A percentile compares a stretch with the other conserved stretches of the same genome.
Evolutionary conservation across 805 yeast species (phyloP).

Genomic region (Candida tibetensis): DNA sequence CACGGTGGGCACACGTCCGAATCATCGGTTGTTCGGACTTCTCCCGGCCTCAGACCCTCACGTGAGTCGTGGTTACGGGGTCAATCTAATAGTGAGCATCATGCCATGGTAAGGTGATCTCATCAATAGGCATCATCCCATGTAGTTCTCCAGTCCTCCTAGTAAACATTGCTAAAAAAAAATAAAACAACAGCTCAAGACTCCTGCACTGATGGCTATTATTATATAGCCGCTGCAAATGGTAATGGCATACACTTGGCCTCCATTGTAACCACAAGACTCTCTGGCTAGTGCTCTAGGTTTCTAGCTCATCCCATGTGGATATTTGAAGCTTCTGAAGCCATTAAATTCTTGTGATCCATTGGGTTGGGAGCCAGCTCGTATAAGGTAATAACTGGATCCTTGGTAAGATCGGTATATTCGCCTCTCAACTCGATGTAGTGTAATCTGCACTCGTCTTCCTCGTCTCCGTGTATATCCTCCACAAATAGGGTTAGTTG

Average conservation of each 20-base stretch:
- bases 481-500: conserved; percentile 67
- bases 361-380: conserved; percentile 93
- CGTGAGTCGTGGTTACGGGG: no score
- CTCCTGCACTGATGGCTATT: no score
- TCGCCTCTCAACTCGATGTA: conserved; percentile 82
- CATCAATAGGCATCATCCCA: no score
- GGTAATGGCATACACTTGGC: no score
- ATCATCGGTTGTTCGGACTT: conserved; percentile 13
- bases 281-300: neutral
- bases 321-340: conserved; percentile 3
- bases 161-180: no score
- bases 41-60: conserved; percentile 7
- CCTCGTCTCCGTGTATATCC: conserved; percentile 46
- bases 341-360: conserved; percentile 56
- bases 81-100: no score
- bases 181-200: no score
- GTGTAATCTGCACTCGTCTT: conserved; percentile 53
- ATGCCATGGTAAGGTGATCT: no score
- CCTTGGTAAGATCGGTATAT: conserved; percentile 50
- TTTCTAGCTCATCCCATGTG: neutral
- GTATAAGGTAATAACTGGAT: conserved; percentile 75
- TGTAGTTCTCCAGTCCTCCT: neutral
- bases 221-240: no score
- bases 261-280: no score
- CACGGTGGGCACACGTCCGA: conserved; percentile 1